phyloP scores from a whole-genome alignment of 306 rosid genomes.

The Trichosanthes truncata region DNA sequence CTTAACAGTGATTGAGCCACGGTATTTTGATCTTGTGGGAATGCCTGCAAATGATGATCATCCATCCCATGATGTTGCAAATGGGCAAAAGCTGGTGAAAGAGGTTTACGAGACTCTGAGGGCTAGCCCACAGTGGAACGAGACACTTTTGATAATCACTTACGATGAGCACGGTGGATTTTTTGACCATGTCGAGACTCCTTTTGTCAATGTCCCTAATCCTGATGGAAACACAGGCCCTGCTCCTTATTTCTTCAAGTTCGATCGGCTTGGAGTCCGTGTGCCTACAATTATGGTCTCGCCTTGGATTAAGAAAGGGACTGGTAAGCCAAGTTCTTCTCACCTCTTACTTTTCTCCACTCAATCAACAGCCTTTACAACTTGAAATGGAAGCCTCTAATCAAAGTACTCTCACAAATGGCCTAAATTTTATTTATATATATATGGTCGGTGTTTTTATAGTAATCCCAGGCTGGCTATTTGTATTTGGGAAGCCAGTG shows the following conservation, averaged over 20 bases:
- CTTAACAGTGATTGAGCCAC: conserved; percentile 83
- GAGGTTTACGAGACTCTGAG: conserved; percentile 89
- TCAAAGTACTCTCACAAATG: neutral
- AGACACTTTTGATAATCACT: conserved; percentile 78
- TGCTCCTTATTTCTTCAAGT: conserved; percentile 93
- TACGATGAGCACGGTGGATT: conserved; percentile 98
- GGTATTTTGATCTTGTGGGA: conserved; percentile 72
- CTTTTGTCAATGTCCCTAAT: conserved; percentile 70
- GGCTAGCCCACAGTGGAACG: conserved; percentile 91
- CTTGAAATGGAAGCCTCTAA: no score
- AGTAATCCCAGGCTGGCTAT: neutral
- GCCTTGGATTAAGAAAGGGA: conserved; percentile 98
- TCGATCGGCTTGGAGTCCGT: conserved; percentile 93
- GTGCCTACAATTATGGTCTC: conserved; percentile 95
- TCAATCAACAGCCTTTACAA: no score
- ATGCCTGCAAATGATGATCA: conserved; percentile 86
- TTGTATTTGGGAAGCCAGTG: neutral
- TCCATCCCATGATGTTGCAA: conserved; percentile 98
- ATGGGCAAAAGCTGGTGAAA: conserved; percentile 86
- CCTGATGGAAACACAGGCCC: conserved; percentile 99
- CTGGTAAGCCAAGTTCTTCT: conserved; percentile 40
- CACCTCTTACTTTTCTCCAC: neutral
- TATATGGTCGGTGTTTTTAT: neutral
- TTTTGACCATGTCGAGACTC: conserved; percentile 84
- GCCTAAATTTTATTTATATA: neutral